Percentiles rank a stretch among this genome's conserved stretches.
Conservation (phyloP, 2,329 filamentous ascomycete species). For the Alternaria infectoria region DNA sequence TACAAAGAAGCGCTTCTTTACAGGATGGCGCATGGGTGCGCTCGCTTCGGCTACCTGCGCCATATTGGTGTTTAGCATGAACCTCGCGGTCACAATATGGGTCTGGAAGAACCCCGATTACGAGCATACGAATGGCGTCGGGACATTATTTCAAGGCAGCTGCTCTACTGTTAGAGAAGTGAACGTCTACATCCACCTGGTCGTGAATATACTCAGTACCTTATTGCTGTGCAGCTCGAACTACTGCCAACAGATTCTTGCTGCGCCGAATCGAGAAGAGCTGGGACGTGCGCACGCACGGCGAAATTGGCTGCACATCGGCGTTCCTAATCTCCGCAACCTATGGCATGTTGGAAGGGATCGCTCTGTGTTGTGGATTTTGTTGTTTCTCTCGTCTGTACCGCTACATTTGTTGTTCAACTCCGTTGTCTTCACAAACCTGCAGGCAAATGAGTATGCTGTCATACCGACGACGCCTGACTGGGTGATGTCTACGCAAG, state of each 20-base stretch:
- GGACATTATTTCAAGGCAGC: background rate
- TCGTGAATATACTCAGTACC: constrained; percentile 56
- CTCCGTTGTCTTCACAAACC: constrained; percentile 21
- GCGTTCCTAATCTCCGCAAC: constrained; percentile 46
- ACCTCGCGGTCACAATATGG: background rate
- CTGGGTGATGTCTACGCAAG: constrained; percentile 10
- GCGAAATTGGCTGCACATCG: constrained; percentile 50
- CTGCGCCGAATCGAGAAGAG: constrained; percentile 28
- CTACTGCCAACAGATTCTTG: constrained; percentile 36
- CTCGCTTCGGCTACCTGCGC: background rate
- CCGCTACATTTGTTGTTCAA: constrained; percentile 29
- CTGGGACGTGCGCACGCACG: constrained; percentile 28
- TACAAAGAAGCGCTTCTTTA: background rate
- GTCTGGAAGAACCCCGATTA: background rate
- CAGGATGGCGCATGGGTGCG: background rate
- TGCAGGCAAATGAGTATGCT: constrained; percentile 23
- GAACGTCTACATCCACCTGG: constrained; percentile 48
- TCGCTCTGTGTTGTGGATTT: constrained; percentile 9
- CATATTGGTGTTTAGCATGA: background rate
- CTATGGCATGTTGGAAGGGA: background rate
- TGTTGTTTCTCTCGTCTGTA: constrained; percentile 14
- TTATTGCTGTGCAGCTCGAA: constrained; percentile 31
- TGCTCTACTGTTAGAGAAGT: background rate
- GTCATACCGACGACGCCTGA: constrained; percentile 15
- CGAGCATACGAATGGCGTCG: background rate